Evolutionary conservation across 768 basidiomycete genomes (phyloP).

Genomic region (Chalciporus pseudorubinellus): DNA sequence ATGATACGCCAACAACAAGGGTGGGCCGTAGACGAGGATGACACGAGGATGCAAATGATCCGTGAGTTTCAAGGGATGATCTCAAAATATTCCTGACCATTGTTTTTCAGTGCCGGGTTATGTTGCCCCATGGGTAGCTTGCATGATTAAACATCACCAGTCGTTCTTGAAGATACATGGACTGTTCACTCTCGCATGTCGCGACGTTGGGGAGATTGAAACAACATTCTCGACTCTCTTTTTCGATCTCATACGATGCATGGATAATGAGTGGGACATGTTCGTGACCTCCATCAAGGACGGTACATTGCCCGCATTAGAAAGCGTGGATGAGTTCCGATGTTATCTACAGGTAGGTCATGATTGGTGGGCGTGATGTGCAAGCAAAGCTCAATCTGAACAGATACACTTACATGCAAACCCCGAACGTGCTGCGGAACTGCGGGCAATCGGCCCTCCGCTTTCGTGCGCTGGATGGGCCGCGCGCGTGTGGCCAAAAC

Average conservation of each 20-base stretch:
- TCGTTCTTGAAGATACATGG: conserved; percentile 24
- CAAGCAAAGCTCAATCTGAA: neutral
- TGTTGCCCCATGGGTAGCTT: conserved; percentile 16
- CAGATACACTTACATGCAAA: conserved; percentile 10
- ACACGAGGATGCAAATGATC: neutral
- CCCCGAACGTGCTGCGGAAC: conserved; percentile 14
- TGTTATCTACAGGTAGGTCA: conserved; percentile 15
- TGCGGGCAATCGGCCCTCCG: conserved; percentile 10
- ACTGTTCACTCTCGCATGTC: conserved; percentile 16
- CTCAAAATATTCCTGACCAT: neutral
- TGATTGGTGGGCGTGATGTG: neutral
- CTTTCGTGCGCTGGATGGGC: conserved; percentile 17
- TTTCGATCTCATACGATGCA: conserved; percentile 19
- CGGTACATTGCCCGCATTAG: conserved; percentile 15
- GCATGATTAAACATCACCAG: conserved; percentile 19
- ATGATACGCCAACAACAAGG: neutral
- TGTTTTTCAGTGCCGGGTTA: conserved; percentile 5
- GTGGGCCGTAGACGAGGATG: neutral
- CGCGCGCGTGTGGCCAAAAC: conserved; percentile 18
- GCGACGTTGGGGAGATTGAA: conserved; percentile 17
- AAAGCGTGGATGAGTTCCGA: conserved; percentile 12
- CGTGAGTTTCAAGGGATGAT: neutral
- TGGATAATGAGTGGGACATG: conserved; percentile 21
- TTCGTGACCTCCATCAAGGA: conserved; percentile 17
- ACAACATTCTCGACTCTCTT: conserved; percentile 22